A percentile compares a stretch with the other conserved stretches of the same genome.
Evolutionary conservation across 768 basidiomycete genomes (phyloP).

Genomic region (Boletales sp.): DNA sequence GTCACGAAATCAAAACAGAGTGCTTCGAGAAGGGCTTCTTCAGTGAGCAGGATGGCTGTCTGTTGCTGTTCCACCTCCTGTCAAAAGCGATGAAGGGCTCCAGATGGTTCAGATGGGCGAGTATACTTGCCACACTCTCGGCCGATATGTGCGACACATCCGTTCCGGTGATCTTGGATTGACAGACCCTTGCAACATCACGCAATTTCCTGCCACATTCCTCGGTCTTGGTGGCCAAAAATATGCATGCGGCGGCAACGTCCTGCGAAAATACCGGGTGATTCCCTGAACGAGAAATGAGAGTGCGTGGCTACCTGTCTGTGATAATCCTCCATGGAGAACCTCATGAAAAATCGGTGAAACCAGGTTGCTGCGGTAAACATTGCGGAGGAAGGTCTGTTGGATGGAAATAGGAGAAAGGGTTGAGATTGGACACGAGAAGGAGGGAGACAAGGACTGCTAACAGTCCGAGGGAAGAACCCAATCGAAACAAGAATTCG

Average conservation of each 20-base stretch:
- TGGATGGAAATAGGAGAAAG: conserved; percentile 8
- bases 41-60: conserved; percentile 63
- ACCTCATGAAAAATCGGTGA: conserved; percentile 88
- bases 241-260: conserved; percentile 82
- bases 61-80: conserved; percentile 79
- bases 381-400: conserved; percentile 75
- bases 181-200: conserved; percentile 76
- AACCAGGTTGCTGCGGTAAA: conserved; percentile 90
- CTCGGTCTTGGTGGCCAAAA: conserved; percentile 89
- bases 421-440: conserved; percentile 10
- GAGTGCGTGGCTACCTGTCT: conserved; percentile 45
- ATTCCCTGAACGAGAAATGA: conserved; percentile 4
- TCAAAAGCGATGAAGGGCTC: not conserved
- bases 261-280: conserved; percentile 44
- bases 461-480: conserved; percentile 72
- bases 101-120: not conserved
- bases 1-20: conserved; percentile 85
- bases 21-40: conserved; percentile 77
- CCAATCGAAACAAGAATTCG: conserved; percentile 82
- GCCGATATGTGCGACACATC: conserved; percentile 55
- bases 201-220: conserved; percentile 83
- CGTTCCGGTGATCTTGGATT: conserved; percentile 58
- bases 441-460: conserved; percentile 30
- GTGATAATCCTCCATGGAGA: conserved; percentile 81
- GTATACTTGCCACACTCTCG: conserved; percentile 58